Base-by-base conservation (phyloP, 2,329 filamentous ascomycete genomes). In the Pseudofabraea citricarpa region DNA sequence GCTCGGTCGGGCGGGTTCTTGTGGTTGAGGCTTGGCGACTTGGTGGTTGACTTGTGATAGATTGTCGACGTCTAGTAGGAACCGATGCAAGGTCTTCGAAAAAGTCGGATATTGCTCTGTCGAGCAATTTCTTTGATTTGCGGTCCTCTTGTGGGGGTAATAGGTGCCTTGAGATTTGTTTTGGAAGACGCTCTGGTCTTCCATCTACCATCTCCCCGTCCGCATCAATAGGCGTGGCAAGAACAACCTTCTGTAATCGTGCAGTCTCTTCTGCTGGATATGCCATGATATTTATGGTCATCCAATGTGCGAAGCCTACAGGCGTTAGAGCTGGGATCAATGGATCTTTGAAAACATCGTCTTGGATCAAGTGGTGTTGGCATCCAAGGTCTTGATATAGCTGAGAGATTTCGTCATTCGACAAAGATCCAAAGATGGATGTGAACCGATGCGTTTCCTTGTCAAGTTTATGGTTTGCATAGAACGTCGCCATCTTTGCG, bases 231-330 rank as follows among this genome's bases (percentile, higher is more conserved):
- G 87, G 85, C 63, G 90, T 78, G 35, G 83, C 75, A 3, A 79
- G 63, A 3, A 90, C 77, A 18, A 88, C 78, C 45, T 76, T 80
- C 33, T 79, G 72, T 4, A 95, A 69, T 8, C 90, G 79, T 32
- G 76, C 73, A 45, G 81, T 83, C 62, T 95, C 89, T 36, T 79
- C 73, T 31, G 89, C 81, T 0, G 90, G 90, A 51, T 89, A 81
- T 1, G 87, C 85, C 50, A 81, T 77, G 27, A 91, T 83, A 61
- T 87, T 76, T 29, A 79, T 71, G 1, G 79, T 83, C 68, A 86
- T 81, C 83, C 87, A 95, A 41, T 71, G 70, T 40, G 76, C 73
- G 57, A 87, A 88, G 2, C 85, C 85, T n/a, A 69, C 60, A 0
- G 80, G 76, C 0, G 85, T 88, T 19, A 89, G 65, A 1, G 75